Evolutionary conservation across 1,139 yeast genomes (phyloP), one percentile per base, ranked within the genome.

Genomic region (Hansenula lynferdii): DNA sequence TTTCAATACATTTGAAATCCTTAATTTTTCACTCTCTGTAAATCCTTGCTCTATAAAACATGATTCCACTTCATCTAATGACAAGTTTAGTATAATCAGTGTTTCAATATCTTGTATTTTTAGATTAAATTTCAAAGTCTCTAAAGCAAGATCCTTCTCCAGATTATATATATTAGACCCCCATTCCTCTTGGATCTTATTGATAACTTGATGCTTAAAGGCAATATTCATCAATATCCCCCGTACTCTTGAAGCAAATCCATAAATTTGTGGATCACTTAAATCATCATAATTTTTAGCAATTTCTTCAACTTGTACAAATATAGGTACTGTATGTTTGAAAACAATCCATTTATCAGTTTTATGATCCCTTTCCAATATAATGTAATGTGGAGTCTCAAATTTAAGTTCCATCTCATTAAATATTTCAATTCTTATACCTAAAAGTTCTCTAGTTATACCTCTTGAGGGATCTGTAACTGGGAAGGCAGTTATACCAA

Each of bases 401-500:
- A 58, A 71, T 26, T 47, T 52, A 3, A 44, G 25, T 2, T 34
- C 29, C 0, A 39, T 32, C 12, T 52, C 53, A 39, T 68, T 64
- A 43, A 62, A 70, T 0, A 69, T 48, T 42, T 72, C 78, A 35
- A 71, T 61, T 34, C 78, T 49, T 8, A 72, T 52, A 1, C 77
- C 77, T 1, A 70, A 28, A 61, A 61, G 3, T 37, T 40, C 49
- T 42, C 16, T 36, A 42, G 35, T 27, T 42, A 27, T 8, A 9
- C 45, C 34, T 25, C 50, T 57, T 11, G 49, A 40, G 5, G 72
- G 71, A 40, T 66, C 70, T 20, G 61, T 62, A 2, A 70, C 60
- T 0, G 75, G 75, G 42, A 72, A 72, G 3, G 63, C 61, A 1
- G 75, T 70, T 4, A 69, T 57, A 0, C 76, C 76, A 42, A 65